Evolutionary conservation across 2,329 filamentous ascomycete species (phyloP), one percentile per base, ranked within the genome.

Genomic region (Penicillium freii): DNA sequence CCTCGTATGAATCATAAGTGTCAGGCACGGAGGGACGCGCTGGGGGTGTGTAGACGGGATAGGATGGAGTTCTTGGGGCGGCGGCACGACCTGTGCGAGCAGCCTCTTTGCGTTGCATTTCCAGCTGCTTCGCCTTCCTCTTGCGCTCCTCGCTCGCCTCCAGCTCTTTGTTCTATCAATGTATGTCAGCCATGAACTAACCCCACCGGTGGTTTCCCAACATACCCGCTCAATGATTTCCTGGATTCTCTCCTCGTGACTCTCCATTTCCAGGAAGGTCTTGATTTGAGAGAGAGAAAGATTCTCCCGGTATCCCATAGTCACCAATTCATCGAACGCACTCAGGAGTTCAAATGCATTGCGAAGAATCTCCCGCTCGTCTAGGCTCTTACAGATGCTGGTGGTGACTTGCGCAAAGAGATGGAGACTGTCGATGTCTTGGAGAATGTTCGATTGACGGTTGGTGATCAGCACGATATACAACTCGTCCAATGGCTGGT

Each of bases 381-480:
- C 95, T 60, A 97, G 77, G 67, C 86, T 96, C 80, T 93, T 95
- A 86, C 94, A 99, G 71, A 95, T 93, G 77, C 90, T 96, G 58
- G 90, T 91, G 54, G 97, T 94, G 17, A 99, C 93, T 80, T 99
- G 94, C 58, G 93, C 93, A 74, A 99, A 99, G 21, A 99, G 84
- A 76, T 99, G 95, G 59, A 99, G 85, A 58, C 94, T 96, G 79
- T 97, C 94, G 76, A 99, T 99, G 77, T 99, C 94, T 80, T 99
- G 94, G 51, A 99, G 84, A 67, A 99, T 99, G 79, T 99, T 99
- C 77, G 93, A 97, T 82, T 97, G 94, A 70, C 92, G 90, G 82
- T 99, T 99, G 76, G 95, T 99, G 78, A 99, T 97, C 71, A 99
- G 87, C 65, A 99, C 93, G 86, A 99, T 97, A 84, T 99, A 99